A percentile compares a stretch with the other conserved stretches of the same genome.
Conservation (phyloP, 345 rosid genomes). For the Eucalyptus albens region DNA sequence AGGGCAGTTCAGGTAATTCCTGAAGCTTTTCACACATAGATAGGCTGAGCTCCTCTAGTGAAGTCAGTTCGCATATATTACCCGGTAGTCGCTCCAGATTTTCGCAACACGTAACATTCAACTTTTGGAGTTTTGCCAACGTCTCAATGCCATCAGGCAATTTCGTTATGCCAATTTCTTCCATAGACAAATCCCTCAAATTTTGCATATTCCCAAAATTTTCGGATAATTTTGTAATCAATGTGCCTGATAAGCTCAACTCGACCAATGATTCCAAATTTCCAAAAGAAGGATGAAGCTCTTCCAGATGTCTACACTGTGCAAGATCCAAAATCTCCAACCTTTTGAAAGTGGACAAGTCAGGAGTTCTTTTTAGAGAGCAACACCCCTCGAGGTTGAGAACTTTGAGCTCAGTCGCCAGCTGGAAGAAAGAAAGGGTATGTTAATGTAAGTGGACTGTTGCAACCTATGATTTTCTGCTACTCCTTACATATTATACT, state of each 20-base stretch:
- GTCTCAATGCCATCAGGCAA: not conserved
- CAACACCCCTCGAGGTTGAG: rapidly evolving
- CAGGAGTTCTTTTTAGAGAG: no score
- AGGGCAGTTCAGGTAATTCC: not conserved
- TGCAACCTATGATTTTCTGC: rapidly evolving
- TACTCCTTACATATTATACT: rapidly evolving
- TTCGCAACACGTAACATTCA: rapidly evolving
- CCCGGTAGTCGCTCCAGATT: no score
- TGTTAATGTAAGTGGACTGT: no score
- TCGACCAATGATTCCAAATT: no score
- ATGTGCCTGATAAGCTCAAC: not conserved
- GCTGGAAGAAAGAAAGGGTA: no score
- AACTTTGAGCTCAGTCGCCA: not conserved
- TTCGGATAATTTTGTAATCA: rapidly evolving
- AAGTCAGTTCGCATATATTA: not conserved
- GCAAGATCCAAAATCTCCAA: no score
- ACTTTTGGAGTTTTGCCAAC: not conserved
- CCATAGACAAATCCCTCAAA: rapidly evolving
- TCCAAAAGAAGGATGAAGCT: no score
- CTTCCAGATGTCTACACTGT: rapidly evolving
- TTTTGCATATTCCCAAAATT: not conserved
- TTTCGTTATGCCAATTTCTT: rapidly evolving
- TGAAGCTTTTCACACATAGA: rapidly evolving
- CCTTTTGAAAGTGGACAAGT: no score
- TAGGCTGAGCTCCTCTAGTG: rapidly evolving